phyloP scores from a whole-genome alignment of 2,329 filamentous ascomycete genomes.

The Pseudogymnoascus sp. region DNA sequence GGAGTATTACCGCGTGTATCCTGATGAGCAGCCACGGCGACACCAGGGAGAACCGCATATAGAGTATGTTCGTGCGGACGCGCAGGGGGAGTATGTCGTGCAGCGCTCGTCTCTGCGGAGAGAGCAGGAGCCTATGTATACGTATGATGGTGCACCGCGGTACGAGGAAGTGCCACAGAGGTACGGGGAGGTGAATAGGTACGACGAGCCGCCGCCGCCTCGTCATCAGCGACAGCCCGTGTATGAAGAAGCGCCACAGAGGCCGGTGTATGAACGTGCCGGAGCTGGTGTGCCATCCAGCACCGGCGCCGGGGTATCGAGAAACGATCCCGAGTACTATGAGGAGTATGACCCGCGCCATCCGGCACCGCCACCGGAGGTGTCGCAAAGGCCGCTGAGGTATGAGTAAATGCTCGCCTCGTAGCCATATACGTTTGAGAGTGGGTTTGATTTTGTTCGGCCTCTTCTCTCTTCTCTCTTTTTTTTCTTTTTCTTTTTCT shows the following conservation, averaged over 20 bases:
- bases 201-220: neutral
- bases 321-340: constrained; percentile 21
- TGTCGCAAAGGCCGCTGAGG: neutral
- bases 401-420: neutral
- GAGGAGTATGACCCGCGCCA: constrained; percentile 41
- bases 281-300: neutral
- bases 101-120: constrained; percentile 32
- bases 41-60: constrained; percentile 28
- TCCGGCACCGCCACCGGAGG: constrained; percentile 26
- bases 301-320: neutral
- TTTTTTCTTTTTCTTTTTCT: neutral
- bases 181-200: neutral
- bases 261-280: neutral
- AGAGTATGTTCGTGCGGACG: constrained; percentile 40
- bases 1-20: constrained; percentile 30
- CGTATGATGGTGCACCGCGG: neutral
- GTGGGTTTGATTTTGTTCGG: neutral
- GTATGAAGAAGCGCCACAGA: neutral
- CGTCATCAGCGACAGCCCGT: neutral
- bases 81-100: constrained; percentile 40
- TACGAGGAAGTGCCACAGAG: neutral
- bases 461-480: neutral
- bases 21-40: constrained; percentile 24
- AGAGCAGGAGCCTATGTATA: constrained; percentile 16
- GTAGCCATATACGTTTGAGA: neutral